Evolutionary conservation across 73 alveolate species (phyloP).

Genomic region (Uronychia setigera): DNA sequence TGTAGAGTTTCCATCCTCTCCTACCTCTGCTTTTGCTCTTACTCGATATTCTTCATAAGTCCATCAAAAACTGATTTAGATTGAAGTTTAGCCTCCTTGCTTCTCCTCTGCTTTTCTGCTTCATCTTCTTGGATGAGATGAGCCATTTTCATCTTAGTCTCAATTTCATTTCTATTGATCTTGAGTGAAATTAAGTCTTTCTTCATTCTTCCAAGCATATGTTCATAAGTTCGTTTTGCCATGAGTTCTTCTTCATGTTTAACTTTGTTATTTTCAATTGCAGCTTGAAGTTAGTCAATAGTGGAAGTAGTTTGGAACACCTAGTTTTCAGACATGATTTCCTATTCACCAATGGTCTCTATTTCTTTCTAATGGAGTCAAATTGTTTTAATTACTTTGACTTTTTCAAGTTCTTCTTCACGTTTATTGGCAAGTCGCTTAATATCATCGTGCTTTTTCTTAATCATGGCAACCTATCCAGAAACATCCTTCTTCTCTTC

Average conservation of each 20-base stretch:
- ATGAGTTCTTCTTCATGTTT: slow-evolving; percentile 74
- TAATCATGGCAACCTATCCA: slow-evolving; percentile 37
- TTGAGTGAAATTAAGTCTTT: slow-evolving; percentile 70
- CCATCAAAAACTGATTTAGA: slow-evolving; percentile 49
- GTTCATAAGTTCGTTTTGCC: slow-evolving; percentile 62
- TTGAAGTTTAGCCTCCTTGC: slow-evolving; percentile 65
- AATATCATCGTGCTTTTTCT: slow-evolving; percentile 66
- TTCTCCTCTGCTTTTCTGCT: slow-evolving; percentile 35
- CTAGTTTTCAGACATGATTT: slow-evolving; percentile 26
- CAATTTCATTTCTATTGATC: slow-evolving; percentile 34
- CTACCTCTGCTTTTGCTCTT: slow-evolving; percentile 58
- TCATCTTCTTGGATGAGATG: slow-evolving; percentile 46
- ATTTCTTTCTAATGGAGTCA: no score
- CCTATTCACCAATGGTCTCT: slow-evolving; percentile 23
- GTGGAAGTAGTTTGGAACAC: slow-evolving; percentile 18
- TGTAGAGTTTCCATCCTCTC: slow-evolving; percentile 38
- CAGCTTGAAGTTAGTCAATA: slow-evolving; percentile 37
- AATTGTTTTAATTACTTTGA: slow-evolving; percentile 12
- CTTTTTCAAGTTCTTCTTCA: slow-evolving; percentile 35
- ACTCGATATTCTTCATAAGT: slow-evolving; percentile 46
- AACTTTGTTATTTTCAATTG: slow-evolving; percentile 48
- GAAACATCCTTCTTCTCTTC: slow-evolving; percentile 68
- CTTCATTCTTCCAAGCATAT: slow-evolving; percentile 80
- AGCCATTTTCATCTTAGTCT: slow-evolving; percentile 43
- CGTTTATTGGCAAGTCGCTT: slow-evolving; percentile 40